Evolutionary conservation across 2,329 filamentous ascomycete genomes (phyloP), one percentile per base, ranked within the genome.

Genomic region (Aspergillus calidoustus): DNA sequence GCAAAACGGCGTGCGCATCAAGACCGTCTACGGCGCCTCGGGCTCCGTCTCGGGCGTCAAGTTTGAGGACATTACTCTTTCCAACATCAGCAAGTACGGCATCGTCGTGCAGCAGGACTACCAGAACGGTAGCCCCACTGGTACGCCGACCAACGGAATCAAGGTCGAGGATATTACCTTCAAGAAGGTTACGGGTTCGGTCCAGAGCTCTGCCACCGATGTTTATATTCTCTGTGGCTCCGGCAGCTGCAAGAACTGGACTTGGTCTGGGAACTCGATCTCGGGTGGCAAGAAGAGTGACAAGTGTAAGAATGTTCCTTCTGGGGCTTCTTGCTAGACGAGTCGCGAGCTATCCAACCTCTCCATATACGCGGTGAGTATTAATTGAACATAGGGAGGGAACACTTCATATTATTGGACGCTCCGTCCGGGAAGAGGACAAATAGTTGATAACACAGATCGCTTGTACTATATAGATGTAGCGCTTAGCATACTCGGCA

Each of bases 41-140:
- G 86, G 86, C 49, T 77, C 78, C 4, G 83, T 88, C 61, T 75
- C 71, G 23, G 79, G 78, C 54, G 75, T 88, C 30, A 85, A 80
- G 1, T 87, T 85, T 76, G 75, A 75, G 48, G 75, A 79, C 59
- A 87, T 87, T 71, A 7, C 50, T 2, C 13, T 34, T 2, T 31
- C 60, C 47, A 11, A 48, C 30, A 19, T 61, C 49, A 30, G 47
- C 30, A 31, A 57, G 19, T 54, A 87, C 69, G 85, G 82, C 49
- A 82, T 87, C 60, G 78, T 87, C 53, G 81, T 88, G 60, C 77
- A 87, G 73, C 86, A 88, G 76, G 84, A 87, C 70, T 87, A 86
- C 67, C 73, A 80, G 69, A 81, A 82, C 64, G 80, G 81, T 49
- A 77, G 78, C 50, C 77, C 77, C 2, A 79, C 75, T 7, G 77